phyloP scores from a whole-genome alignment of 257 asterid genomes.

The Solanum microdontum region DNA sequence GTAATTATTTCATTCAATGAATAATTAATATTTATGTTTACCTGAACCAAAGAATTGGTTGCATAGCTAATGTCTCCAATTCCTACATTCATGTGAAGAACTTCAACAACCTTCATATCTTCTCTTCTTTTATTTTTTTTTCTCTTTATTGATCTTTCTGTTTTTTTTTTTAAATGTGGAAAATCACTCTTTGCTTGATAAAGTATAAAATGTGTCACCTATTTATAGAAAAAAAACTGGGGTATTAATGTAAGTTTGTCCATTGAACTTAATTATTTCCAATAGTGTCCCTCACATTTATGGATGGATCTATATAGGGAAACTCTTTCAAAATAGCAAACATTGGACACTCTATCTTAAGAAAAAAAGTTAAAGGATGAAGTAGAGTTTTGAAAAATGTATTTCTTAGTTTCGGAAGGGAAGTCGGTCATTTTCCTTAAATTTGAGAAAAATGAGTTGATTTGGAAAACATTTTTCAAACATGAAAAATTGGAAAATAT shows the following conservation, averaged over 20 bases:
- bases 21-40: not conserved
- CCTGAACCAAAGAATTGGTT: slow-evolving; percentile 45
- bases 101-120: slow-evolving; percentile 24
- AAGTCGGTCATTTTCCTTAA: no score
- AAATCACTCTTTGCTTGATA: not conserved
- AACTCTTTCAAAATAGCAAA: not conserved
- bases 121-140: not conserved
- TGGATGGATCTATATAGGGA: no score
- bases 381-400: no score
- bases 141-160: not conserved
- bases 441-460: no score
- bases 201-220: not conserved
- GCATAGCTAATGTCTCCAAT: slow-evolving; percentile 11
- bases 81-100: slow-evolving; percentile 54
- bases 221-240: not conserved
- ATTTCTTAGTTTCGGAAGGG: no score
- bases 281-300: not conserved
- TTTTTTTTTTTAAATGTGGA: not conserved
- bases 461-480: no score
- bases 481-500: no score
- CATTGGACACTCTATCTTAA: no score
- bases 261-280: not conserved
- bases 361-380: no score
- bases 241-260: not conserved
- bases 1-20: no score